Conservation (phyloP, 208 protist genomes). For the Leishmania tarentolae region DNA sequence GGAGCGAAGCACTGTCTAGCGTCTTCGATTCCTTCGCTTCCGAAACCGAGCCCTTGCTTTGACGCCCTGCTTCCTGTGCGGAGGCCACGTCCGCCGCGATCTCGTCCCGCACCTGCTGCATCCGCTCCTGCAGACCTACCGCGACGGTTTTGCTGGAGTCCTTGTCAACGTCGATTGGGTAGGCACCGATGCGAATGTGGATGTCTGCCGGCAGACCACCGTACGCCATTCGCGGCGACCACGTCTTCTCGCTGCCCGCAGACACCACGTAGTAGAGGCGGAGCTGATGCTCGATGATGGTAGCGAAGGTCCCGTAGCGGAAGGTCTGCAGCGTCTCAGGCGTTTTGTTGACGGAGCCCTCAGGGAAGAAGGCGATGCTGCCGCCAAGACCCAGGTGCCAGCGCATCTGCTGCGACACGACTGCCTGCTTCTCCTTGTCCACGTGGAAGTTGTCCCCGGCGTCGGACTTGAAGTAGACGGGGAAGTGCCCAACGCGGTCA, state of each 20-base stretch:
- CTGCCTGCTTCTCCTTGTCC: slow-evolving; percentile 59
- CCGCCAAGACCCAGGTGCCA: slow-evolving; percentile 39
- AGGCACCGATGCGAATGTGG: slow-evolving; percentile 36
- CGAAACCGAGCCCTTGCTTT: not conserved
- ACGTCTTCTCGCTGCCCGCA: slow-evolving; percentile 53
- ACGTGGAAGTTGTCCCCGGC: slow-evolving; percentile 54
- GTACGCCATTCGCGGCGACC: slow-evolving; percentile 35
- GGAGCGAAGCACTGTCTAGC: not conserved
- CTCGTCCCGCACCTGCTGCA: slow-evolving; percentile 46
- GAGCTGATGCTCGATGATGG: slow-evolving; percentile 51
- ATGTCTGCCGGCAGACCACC: slow-evolving; percentile 58
- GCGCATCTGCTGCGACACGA: slow-evolving; percentile 38
- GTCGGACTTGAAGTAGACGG: slow-evolving; percentile 78
- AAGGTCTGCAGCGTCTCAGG: slow-evolving; percentile 47
- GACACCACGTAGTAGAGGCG: slow-evolving; percentile 53
- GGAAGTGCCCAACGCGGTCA: slow-evolving; percentile 72
- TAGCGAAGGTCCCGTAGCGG: slow-evolving; percentile 62
- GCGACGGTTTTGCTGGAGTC: slow-evolving; percentile 33
- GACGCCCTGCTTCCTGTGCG: not conserved
- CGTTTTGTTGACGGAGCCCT: slow-evolving; percentile 64
- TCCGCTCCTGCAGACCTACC: slow-evolving; percentile 27
- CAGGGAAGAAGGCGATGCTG: slow-evolving; percentile 57
- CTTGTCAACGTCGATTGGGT: slow-evolving; percentile 39
- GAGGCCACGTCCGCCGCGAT: slow-evolving; percentile 24
- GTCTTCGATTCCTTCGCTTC: not conserved